Conservation (phyloP, 441 rosid genomes). For the Gossypium laxum region DNA sequence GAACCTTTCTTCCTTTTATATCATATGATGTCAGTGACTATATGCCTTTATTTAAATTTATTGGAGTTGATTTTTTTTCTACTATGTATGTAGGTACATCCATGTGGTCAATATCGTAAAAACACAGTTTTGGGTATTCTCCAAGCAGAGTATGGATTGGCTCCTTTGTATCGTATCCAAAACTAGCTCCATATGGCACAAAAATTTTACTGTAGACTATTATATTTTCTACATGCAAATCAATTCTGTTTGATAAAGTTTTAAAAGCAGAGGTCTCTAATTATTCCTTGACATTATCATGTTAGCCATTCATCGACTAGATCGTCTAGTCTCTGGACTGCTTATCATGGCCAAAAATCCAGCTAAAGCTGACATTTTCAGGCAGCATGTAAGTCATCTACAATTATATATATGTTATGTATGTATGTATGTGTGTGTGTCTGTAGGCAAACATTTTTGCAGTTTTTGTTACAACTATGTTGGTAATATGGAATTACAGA, state of each 20-base stretch:
- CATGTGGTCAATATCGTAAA: slow-evolving; percentile 93
- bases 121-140: slow-evolving; percentile 90
- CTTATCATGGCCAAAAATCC: slow-evolving; percentile 85
- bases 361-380: slow-evolving; percentile 65
- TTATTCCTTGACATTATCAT: slow-evolving; percentile 34
- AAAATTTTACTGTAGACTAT: background rate
- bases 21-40: background rate
- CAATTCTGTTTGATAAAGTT: background rate
- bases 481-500: background rate
- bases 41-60: background rate
- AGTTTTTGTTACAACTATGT: background rate
- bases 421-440: background rate
- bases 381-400: slow-evolving; percentile 55
- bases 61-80: slow-evolving; percentile 11
- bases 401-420: background rate
- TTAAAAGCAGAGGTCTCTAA: slow-evolving; percentile 3
- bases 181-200: slow-evolving; percentile 6
- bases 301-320: slow-evolving; percentile 71
- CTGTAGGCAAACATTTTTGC: background rate
- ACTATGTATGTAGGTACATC: slow-evolving; percentile 57
- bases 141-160: slow-evolving; percentile 72
- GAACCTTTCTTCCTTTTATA: background rate
- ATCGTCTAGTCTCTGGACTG: slow-evolving; percentile 84
- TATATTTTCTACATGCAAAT: background rate
- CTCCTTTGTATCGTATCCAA: slow-evolving; percentile 80